Conservation (phyloP, 2,329 filamentous ascomycete species). For the Madurella mycetomatis region DNA sequence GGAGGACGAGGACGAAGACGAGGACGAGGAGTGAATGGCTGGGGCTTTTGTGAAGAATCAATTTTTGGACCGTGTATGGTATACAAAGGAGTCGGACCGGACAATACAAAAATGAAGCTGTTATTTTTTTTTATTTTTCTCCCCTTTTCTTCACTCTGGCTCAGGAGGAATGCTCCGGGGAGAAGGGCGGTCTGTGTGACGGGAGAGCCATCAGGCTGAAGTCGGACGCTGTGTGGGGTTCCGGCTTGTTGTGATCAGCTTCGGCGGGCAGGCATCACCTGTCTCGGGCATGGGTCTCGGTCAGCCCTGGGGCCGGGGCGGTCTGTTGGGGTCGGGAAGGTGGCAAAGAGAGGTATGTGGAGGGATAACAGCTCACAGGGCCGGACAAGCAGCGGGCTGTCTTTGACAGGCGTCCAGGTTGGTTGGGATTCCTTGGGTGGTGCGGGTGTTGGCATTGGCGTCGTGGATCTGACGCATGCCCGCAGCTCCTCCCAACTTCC, state of each 20-base stretch:
- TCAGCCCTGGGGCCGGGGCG: background rate
- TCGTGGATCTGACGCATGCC: conserved; percentile 19
- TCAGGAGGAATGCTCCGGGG: background rate
- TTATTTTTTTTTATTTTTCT: background rate
- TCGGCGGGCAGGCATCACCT: conserved; percentile 5
- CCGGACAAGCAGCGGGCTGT: background rate
- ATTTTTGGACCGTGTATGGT: conserved; percentile 7
- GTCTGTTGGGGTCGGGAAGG: background rate
- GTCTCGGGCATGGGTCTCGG: background rate
- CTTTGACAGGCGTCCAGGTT: background rate
- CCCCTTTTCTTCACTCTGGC: background rate
- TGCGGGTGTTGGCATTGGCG: conserved; percentile 5
- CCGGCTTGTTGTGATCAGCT: conserved; percentile 16
- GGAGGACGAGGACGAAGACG: conserved; percentile 74
- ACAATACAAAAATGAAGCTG: conserved; percentile 12
- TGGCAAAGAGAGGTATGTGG: background rate
- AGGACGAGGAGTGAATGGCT: conserved; percentile 31
- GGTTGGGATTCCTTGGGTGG: background rate
- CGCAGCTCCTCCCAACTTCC: conserved; percentile 1
- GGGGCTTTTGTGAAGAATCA: background rate
- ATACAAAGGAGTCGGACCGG: conserved; percentile 7
- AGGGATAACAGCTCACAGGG: background rate
- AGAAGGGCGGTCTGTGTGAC: background rate
- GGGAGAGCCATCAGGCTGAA: conserved; percentile 18
- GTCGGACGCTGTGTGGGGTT: conserved; percentile 19